Percentiles rank a stretch among this genome's conserved stretches.
These are phyloP conservation scores for Fusarium pseudograminearum DNA, from an alignment of 2,329 filamentous ascomycete genomes.

Conservation along the genomic window DNA sequence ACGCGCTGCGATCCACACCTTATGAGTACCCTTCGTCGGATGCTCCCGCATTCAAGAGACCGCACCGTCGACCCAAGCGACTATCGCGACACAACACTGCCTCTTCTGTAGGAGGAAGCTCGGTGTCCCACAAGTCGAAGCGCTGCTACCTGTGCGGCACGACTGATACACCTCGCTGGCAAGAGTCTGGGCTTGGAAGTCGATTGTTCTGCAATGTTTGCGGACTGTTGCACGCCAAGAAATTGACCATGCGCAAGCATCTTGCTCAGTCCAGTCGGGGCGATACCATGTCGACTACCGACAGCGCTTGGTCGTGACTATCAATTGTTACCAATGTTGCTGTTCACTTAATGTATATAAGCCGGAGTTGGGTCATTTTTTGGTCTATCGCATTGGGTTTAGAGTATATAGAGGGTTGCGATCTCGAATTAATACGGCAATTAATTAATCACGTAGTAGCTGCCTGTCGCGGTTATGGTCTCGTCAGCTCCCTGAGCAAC, in stretches of 20 bases:
- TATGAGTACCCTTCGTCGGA: neutral
- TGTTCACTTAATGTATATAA: neutral
- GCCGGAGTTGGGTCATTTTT: neutral
- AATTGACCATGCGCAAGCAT: neutral
- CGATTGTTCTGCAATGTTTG: neutral
- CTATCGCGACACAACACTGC: neutral
- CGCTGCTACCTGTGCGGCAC: neutral
- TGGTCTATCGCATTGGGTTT: neutral
- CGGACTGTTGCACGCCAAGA: neutral
- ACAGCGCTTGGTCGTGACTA: neutral
- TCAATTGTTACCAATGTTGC: neutral
- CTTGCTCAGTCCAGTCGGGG: neutral
- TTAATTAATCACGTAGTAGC: neutral
- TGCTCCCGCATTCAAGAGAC: neutral
- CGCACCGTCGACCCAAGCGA: neutral
- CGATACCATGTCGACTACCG: neutral
- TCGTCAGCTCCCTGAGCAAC: neutral
- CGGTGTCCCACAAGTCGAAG: neutral
- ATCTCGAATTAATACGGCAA: neutral
- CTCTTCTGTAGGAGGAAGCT: neutral
- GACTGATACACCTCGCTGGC: neutral
- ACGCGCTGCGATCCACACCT: neutral
- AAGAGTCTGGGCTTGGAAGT: neutral
- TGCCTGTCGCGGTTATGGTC: neutral
- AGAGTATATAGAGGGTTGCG: neutral